A percentile compares a stretch with the other conserved stretches of the same genome.
These are phyloP conservation scores for Cladophialophora bantiana DNA, from an alignment of 2,329 filamentous ascomycete species.

Conservation along the genomic window DNA sequence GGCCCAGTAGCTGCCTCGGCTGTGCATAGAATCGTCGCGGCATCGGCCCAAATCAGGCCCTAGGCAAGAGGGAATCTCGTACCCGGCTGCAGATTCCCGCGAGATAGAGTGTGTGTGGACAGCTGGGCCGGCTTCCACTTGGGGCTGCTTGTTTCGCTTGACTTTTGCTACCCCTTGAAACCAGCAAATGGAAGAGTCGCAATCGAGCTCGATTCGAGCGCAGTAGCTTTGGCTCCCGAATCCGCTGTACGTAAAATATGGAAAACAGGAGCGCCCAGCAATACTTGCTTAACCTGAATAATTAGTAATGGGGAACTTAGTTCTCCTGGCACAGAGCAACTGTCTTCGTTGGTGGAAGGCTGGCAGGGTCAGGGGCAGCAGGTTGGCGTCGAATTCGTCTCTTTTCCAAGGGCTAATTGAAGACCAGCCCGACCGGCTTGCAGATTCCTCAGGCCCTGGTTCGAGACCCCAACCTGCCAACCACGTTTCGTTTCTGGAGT, in stretches of 20 bases:
- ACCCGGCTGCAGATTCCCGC: neutral
- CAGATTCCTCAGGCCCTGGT: neutral
- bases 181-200: neutral
- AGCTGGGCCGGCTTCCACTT: neutral
- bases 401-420: neutral
- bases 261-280: neutral
- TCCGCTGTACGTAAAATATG: neutral
- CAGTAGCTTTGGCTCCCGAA: neutral
- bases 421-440: neutral
- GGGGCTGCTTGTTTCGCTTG: neutral
- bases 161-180: neutral
- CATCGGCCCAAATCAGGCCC: neutral
- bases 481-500: conserved; percentile 1
- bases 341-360: neutral
- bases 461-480: neutral
- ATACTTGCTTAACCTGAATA: neutral
- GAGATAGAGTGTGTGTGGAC: neutral
- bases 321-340: neutral
- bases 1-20: neutral
- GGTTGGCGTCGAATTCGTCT: neutral
- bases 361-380: neutral
- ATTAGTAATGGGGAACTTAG: neutral
- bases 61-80: neutral
- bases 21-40: neutral
- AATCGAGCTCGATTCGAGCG: neutral